Percentiles rank a stretch among this genome's conserved stretches.
Conservation (phyloP, 352 stramenopile genomes). For the Pseudoperonospora humuli region DNA sequence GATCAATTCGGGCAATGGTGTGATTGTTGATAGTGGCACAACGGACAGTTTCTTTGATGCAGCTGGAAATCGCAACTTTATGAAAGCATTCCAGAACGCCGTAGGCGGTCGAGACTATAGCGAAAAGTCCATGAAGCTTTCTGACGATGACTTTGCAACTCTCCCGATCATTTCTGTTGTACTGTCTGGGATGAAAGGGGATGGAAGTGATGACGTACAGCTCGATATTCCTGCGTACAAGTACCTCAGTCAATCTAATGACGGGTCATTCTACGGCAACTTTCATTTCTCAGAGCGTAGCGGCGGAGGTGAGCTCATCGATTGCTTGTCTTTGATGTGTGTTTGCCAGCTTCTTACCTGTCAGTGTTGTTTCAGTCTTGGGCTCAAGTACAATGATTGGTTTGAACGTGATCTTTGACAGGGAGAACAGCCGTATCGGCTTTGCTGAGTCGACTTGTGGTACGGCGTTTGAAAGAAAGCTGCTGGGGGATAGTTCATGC, state of each 20-base stretch:
- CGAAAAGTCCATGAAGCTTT: slow-evolving; percentile 47
- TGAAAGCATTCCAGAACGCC: slow-evolving; percentile 36
- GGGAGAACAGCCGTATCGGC: slow-evolving; percentile 59
- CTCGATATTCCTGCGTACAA: slow-evolving; percentile 54
- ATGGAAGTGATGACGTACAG: slow-evolving; percentile 42
- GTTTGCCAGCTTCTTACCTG: slow-evolving; percentile 3
- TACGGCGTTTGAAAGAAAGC: slow-evolving; percentile 15
- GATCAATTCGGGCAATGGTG: slow-evolving; percentile 64
- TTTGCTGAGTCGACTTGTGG: slow-evolving; percentile 71
- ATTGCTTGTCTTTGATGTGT: neutral
- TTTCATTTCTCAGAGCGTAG: slow-evolving; percentile 77
- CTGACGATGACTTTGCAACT: slow-evolving; percentile 23
- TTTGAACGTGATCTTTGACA: slow-evolving; percentile 82
- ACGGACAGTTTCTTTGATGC: slow-evolving; percentile 78
- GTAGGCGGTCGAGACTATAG: slow-evolving; percentile 45
- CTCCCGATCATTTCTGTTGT: slow-evolving; percentile 67
- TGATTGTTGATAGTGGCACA: slow-evolving; percentile 83
- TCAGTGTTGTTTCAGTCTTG: slow-evolving; percentile 36
- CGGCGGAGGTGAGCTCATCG: slow-evolving; percentile 44
- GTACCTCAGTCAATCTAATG: slow-evolving; percentile 50
- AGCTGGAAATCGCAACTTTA: slow-evolving; percentile 42
- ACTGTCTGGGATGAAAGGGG: slow-evolving; percentile 41
- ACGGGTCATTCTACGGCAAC: slow-evolving; percentile 60
- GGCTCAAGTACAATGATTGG: slow-evolving; percentile 74
- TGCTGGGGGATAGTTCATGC: neutral